Base-by-base conservation (phyloP, 2,329 filamentous ascomycete genomes). In the Venturia carpophila region DNA sequence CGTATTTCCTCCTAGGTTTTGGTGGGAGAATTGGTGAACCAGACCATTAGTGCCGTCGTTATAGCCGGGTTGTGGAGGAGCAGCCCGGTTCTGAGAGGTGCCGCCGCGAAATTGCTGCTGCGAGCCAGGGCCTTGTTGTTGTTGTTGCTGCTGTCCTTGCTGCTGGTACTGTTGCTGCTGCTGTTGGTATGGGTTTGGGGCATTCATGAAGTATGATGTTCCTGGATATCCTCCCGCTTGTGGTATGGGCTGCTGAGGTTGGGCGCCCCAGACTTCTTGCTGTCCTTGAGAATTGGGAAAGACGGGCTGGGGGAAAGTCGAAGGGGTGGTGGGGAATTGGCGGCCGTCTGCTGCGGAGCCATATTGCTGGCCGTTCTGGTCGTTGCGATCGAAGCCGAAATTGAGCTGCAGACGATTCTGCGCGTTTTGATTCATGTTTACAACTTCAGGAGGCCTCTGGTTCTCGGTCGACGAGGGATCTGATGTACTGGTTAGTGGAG, bases 1-100 rank as follows among this genome's bases (percentile, higher is more conserved):
- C 55, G 85, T 86, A 56, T 85, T 86, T 67, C 90, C 88, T 49
- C 74, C 77, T 27, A 97, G 83, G 76, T 97, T 96, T 80, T 97
- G 93, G 77, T 97, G 92, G 66, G 93, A 95, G 77, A 97, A 96
- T 76, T 99, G 94, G 75, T 97, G 91, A 67, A 92, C 92, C 58
- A 97, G 84, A 39, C 92, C 92, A 71, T 91, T 94, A 71, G 93
- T 95, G 70, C 88, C 89, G 73, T 97, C 92, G 72, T 90, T 91
- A 74, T 80, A 84, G 68, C 84, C 82, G 61, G 81, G 81, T 60
- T 83, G 80, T 70, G 83, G 83, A 69, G 85, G 79, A 71, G 80
- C 80, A 41, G 69, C 69, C 69, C 75, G 74, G 67, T 78, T 78
- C 42, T 24, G 34, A 13, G 34, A 15, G 7, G 34, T 19, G 24